A percentile compares a stretch with the other conserved stretches of the same genome.
Evolutionary conservation across 1,284 basidiomycete species (phyloP).

Genomic region (Anthracocystis walkeri): DNA sequence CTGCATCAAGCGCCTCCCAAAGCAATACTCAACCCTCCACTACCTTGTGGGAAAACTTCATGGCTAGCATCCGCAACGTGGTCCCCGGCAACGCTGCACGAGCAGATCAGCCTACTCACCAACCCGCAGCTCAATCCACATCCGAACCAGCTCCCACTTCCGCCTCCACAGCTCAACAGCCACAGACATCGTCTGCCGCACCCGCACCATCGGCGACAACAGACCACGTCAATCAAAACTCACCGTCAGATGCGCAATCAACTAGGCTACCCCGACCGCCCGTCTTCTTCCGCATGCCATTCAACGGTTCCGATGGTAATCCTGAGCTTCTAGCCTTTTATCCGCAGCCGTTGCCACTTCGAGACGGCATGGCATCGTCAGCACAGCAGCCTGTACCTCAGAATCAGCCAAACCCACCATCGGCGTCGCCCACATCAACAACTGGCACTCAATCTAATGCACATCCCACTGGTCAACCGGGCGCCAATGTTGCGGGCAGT

Average conservation of each 20-base stretch:
- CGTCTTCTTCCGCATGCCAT: slow-evolving; percentile 55
- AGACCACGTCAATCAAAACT: neutral
- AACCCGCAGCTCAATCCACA: neutral
- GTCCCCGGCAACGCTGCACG: slow-evolving; percentile 9
- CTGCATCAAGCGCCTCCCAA: neutral
- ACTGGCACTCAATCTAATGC: neutral
- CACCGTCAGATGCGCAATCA: slow-evolving; percentile 1
- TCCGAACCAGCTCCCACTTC: neutral
- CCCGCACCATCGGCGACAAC: neutral
- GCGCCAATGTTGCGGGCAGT: neutral
- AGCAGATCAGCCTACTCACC: neutral
- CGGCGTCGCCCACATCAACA: neutral
- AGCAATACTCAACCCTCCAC: slow-evolving; percentile 12
- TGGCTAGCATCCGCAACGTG: slow-evolving; percentile 32
- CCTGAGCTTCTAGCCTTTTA: slow-evolving; percentile 56
- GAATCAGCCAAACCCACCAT: neutral
- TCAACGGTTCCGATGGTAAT: slow-evolving; percentile 41
- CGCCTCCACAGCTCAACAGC: neutral
- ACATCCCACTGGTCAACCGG: slow-evolving; percentile 4
- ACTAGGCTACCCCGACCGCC: slow-evolving; percentile 17
- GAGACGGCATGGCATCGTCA: neutral
- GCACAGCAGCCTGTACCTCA: neutral
- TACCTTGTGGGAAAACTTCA: slow-evolving; percentile 41
- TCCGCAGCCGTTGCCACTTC: slow-evolving; percentile 39
- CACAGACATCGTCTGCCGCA: neutral